These are phyloP conservation scores for Ceratobasidium papillatum DNA, from an alignment of 1,284 basidiomycete genomes.

Conservation along the genomic window DNA sequence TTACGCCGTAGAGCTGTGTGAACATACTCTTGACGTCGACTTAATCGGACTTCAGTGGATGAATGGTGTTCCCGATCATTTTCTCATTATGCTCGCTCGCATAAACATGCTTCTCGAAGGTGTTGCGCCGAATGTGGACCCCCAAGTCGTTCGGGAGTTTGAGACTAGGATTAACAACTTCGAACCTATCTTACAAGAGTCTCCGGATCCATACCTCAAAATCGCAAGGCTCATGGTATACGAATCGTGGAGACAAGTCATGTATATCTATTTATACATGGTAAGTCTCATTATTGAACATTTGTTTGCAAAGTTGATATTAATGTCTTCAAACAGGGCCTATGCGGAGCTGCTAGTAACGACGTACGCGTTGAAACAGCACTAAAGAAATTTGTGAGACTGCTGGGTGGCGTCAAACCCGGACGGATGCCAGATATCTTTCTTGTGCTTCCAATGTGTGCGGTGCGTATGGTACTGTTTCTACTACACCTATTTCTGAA, in stretches of 20 bases:
- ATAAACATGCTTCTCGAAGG: conserved; percentile 14
- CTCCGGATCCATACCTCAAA: conserved; percentile 3
- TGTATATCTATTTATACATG: conserved; percentile 26
- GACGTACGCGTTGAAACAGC: background rate
- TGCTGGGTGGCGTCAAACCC: background rate
- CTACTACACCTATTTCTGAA: background rate
- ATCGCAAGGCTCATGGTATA: conserved; percentile 19
- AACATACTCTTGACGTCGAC: background rate
- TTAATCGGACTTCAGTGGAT: conserved; percentile 3
- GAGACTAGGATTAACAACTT: background rate
- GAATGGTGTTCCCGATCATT: conserved; percentile 15
- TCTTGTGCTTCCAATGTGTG: background rate
- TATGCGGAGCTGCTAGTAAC: background rate
- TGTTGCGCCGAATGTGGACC: background rate
- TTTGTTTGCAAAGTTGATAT: background rate
- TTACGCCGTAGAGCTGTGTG: background rate
- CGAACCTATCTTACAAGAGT: background rate
- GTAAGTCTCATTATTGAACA: background rate
- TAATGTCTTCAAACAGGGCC: background rate
- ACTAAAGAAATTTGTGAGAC: background rate
- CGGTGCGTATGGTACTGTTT: background rate
- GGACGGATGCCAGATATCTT: conserved; percentile 2
- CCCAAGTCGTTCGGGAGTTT: background rate
- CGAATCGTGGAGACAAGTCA: conserved; percentile 9
- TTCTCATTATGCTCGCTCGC: conserved; percentile 10